A percentile compares a stretch with the other conserved stretches of the same genome.
Conservation (phyloP, 345 rosid species). For the Citrus medica region DNA sequence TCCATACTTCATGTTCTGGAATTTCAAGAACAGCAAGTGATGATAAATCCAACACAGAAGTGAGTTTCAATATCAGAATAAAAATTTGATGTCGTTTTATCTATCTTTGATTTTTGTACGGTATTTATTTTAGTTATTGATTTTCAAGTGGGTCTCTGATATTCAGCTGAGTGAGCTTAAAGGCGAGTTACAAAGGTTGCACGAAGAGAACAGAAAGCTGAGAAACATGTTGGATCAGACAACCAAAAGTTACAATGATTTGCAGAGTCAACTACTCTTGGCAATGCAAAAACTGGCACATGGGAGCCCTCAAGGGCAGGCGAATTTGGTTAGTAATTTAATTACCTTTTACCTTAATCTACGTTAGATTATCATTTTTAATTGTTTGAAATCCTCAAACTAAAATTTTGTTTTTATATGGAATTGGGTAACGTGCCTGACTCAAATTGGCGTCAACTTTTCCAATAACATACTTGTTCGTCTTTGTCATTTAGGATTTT, state of each 20-base stretch:
- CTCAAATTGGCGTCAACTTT: conserved; percentile 18
- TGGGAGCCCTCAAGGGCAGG: conserved; percentile 39
- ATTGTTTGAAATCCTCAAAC: not conserved
- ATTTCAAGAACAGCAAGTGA: conserved; percentile 25
- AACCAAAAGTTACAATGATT: conserved; percentile 45
- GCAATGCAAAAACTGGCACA: conserved; percentile 53
- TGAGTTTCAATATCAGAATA: conserved; percentile 22
- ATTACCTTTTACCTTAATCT: not conserved
- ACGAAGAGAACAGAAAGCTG: conserved; percentile 69
- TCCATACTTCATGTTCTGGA: conserved; percentile 42
- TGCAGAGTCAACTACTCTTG: conserved; percentile 58
- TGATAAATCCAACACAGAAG: conserved; percentile 40
- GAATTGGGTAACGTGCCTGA: conserved; percentile 31
- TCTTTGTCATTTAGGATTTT: conserved; percentile 1
- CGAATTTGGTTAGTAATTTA: conserved; percentile 7
- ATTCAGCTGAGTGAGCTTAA: conserved; percentile 43
- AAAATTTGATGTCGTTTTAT: not conserved
- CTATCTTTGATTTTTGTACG: not conserved
- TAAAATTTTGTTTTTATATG: not conserved
- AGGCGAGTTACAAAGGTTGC: conserved; percentile 50
- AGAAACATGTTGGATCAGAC: conserved; percentile 62
- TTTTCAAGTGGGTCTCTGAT: not conserved
- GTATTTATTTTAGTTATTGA: not conserved
- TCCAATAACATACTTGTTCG: not conserved
- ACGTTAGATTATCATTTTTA: not conserved